Base-by-base conservation (phyloP, 177 flowering plant genomes). In the Telopea speciosissima region DNA sequence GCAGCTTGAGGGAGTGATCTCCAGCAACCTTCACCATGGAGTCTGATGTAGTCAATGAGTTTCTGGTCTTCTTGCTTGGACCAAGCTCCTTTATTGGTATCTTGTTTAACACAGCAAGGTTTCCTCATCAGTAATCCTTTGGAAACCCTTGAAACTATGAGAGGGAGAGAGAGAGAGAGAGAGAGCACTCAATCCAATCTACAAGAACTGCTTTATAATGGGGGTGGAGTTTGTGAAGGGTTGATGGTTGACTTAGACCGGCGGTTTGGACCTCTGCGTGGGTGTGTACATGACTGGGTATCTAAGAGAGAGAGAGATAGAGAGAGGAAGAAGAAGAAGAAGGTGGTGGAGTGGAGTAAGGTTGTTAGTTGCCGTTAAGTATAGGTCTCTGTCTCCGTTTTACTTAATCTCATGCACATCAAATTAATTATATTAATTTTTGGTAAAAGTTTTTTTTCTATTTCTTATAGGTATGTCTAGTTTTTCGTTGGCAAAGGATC, bases 41-140 rank as follows among this genome's bases (percentile, higher is more conserved):
- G 16, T 33, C 49, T 66, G 67, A 87, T 83, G 77, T 84, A 84
- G 64, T 82, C 82, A 56, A 86, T 78, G 73, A 87, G 85, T 77
- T 77, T 85, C 70, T 84, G 79, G 62, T 87, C 89, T 74, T 85
- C 89, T 79, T 84, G 83, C 79, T 82, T 83, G 2, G 91, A 79
- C 91, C 91, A 87, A 36, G 87, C 89, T 63, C 91, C 91, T 68
- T 84, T 87, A 65, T 82, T 85, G 24, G 80, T 86, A 31, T 77
- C 86, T 69, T 78, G 74, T 67, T 83, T 81, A 49, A 81, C 85
- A 73, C 86, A 84, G 69, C 85, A 81, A 65, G 90, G 86, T 21
- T 79, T 81, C 78, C 87, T 86, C 89, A 84, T 86, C 71, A n/a
- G 66, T 19, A 61, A 22, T 54, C 6, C 14, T 44, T 22, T 16